Base-by-base conservation (phyloP, 139 green algal genomes). In the Nannochloris sp. region DNA sequence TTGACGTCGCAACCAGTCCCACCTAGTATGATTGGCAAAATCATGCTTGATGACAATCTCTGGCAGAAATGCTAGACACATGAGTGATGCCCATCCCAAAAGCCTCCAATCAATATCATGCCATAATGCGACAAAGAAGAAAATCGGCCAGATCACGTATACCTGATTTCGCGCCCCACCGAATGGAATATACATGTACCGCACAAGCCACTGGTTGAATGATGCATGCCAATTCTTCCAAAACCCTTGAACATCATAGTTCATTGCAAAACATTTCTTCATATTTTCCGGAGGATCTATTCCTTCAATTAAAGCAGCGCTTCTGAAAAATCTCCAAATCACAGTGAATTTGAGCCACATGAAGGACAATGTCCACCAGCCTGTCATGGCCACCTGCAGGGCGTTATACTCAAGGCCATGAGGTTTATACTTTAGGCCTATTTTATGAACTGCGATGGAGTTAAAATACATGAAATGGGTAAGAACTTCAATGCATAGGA, bases 41-140 rank as follows among this genome's bases (percentile, higher is more conserved):
- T 18, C 27, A 6, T 40, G 63, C 7, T 79, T 75, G 18, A 66
- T 21, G 31, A 88, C 59, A 62, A 91, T 58, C 62, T 96, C 88
- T 2, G 85, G 83, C 3, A 75, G 27, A 3, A 93, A 75, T 18
- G 83, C 81, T 0, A 83, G 18, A 6, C 77, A 85, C 56, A 91
- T 89, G 4, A 94, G 69, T 80, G 83, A 92, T 7, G 87, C 87
- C 89, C 89, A 96, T 51, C 67, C 68, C 8, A 96, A 50, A 31
- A 95, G 66, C 0, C 70, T 73, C 75, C 76, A 86, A 48, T 97
- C 88, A 24, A 97, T 50, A 69, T 97, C 91, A 71, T 97, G 91
- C 90, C 91, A 97, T 21, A 95, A 23, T 8, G 85, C 91, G 36
- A 97, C 91, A 75, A 97, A 97, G 1, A 87, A 87, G 74, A 97